These are phyloP conservation scores for Fusarium guadeloupense DNA, from an alignment of 2,329 filamentous ascomycete species.

Conservation along the genomic window DNA sequence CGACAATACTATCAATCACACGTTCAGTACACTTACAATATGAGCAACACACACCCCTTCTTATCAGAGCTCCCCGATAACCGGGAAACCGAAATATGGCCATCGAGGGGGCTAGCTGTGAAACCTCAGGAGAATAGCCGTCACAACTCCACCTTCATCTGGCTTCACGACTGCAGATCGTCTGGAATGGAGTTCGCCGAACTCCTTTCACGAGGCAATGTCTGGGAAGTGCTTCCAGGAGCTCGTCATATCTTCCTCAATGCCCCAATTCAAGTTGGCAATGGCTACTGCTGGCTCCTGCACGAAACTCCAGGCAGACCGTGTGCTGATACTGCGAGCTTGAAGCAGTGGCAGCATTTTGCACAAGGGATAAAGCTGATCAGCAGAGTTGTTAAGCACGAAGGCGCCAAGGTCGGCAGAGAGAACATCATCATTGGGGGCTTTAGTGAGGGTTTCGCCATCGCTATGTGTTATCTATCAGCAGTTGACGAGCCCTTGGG, in stretches of 20 bases:
- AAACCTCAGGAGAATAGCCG: no score
- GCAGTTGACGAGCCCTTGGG: not conserved
- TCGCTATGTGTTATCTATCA: constrained; percentile 5
- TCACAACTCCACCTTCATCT: constrained; percentile 13
- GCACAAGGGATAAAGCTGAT: not conserved
- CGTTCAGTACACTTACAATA: not conserved
- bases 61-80: no score
- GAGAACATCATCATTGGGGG: constrained; percentile 15
- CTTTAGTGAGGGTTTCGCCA: constrained; percentile 4
- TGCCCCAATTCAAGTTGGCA: not conserved
- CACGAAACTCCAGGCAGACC: not conserved
- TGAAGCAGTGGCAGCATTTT: not conserved
- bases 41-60: not conserved
- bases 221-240: not conserved
- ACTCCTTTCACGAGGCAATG: not conserved
- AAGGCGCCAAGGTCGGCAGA: not conserved
- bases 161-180: constrained; percentile 10
- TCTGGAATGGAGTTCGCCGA: not conserved
- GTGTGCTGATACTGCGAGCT: not conserved
- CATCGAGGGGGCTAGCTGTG: no score
- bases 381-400: not conserved
- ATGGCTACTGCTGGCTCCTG: not conserved
- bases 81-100: not conserved
- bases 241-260: constrained; percentile 7
- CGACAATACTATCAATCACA: not conserved